Percentiles rank a stretch among this genome's conserved stretches.
These are phyloP conservation scores for Sarocladium strictum DNA, from an alignment of 2,329 filamentous ascomycete genomes.

Conservation along the genomic window DNA sequence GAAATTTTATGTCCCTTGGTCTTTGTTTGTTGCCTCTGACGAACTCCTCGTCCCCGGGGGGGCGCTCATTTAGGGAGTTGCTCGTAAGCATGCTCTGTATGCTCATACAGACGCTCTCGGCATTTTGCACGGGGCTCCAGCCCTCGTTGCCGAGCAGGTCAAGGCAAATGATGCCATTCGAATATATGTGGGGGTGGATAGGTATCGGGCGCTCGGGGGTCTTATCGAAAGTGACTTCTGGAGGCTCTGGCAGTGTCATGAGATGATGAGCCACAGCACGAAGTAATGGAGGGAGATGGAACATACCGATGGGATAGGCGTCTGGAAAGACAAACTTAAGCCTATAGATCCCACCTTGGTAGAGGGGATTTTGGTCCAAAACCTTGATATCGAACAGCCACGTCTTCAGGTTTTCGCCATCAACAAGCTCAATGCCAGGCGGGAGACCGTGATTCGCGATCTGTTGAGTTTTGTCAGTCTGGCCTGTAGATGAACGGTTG, in stretches of 20 bases:
- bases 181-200: constrained; percentile 96
- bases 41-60: constrained; percentile 85
- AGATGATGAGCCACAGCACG: constrained; percentile 5
- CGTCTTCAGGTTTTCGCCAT: constrained; percentile 66
- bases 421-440: constrained; percentile 72
- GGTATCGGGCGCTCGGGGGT: constrained; percentile 65
- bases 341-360: constrained; percentile 71
- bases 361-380: constrained; percentile 84
- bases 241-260: constrained; percentile 60
- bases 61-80: constrained; percentile 85
- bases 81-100: constrained; percentile 97
- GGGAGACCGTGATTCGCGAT: constrained; percentile 50
- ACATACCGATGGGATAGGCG: constrained; percentile 82
- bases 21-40: constrained; percentile 72
- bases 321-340: constrained; percentile 81
- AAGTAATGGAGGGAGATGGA: neutral
- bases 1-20: constrained; percentile 85
- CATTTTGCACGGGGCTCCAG: constrained; percentile 95
- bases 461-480: constrained; percentile 25
- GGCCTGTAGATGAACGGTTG: neutral
- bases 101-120: constrained; percentile 95
- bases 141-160: constrained; percentile 83
- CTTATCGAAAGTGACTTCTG: constrained; percentile 84
- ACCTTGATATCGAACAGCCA: constrained; percentile 93
- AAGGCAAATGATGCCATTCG: constrained; percentile 96